Base-by-base conservation (phyloP, 139 green algal species). In the Desmodesmus armatus region DNA sequence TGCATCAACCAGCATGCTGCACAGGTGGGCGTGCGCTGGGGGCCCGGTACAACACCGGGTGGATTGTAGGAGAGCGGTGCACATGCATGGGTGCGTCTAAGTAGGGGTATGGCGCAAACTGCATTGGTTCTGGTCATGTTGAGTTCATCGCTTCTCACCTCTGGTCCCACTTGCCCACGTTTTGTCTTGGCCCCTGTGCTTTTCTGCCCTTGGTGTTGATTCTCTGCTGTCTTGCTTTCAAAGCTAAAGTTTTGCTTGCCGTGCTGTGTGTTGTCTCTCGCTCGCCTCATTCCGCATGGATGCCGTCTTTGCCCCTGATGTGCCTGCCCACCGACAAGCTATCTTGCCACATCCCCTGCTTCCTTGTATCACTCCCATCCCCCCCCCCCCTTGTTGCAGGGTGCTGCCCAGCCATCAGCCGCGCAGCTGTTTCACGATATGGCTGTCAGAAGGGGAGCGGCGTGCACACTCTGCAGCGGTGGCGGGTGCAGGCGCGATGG, bases 341-440 rank as follows among this genome's bases (percentile, higher is more conserved):
- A 1, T n/a, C 23, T 43, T 58, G 25, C 25, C 7, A 35, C 76
- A n/a, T 13, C 19, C 44, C 39, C 37, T 51, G 35, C 39, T 5
- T 62, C 5, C 58, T 41, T 44, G 44, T 6, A 60, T 41, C 65
- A 17, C 41, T 41, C 5, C 15, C 23, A 9, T 19, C 9, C 9
- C 6, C 5, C 5, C 65, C 6, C 15, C 65, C 51, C 41, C 31
- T 37, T 29, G 13, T 9, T 74, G 69, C 87, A 92, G 83, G 55
- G 90, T 94, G 29, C 65, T 94, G 37, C 89, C 89, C 27, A 87
- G 74, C 31, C 2, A 7, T 1, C 62, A 62, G 1, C 69, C 88
- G 23, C 84, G 94, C 29, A 92, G 82, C 78, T 97, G 94, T 87
- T 92, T 96, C 83, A 97, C 94, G 13, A 88, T 95, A 4, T 97